Evolutionary conservation across 768 basidiomycete species (phyloP).

Genomic region (Boletus edulis): DNA sequence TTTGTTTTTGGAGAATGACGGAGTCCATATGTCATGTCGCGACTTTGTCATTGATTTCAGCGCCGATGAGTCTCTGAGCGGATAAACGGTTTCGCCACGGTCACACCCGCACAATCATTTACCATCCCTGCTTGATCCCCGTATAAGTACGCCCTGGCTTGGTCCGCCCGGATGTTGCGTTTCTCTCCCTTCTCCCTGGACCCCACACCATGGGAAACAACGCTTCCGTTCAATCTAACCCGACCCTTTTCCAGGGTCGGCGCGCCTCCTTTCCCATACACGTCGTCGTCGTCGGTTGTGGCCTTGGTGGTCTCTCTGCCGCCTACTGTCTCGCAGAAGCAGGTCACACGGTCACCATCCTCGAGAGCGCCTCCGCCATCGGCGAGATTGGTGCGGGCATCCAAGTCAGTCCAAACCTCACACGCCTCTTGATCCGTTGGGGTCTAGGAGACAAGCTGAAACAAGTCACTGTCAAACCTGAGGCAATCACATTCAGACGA

Average conservation of each 20-base stretch:
- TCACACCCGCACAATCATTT: background rate
- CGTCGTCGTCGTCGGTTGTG: slow-evolving; percentile 48
- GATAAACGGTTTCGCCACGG: background rate
- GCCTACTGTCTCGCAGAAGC: slow-evolving; percentile 44
- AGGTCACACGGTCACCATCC: slow-evolving; percentile 48
- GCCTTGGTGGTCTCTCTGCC: slow-evolving; percentile 48
- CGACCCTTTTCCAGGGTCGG: slow-evolving; percentile 22
- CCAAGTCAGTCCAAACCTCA: slow-evolving; percentile 43
- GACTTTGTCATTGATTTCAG: no score
- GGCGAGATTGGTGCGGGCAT: slow-evolving; percentile 54
- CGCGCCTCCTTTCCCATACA: slow-evolving; percentile 27
- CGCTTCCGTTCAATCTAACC: background rate
- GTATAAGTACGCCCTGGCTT: background rate
- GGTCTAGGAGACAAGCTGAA: slow-evolving; percentile 44
- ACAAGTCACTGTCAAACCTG: slow-evolving; percentile 37
- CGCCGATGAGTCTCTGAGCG: background rate
- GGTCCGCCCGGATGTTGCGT: background rate
- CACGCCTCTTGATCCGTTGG: slow-evolving; percentile 49
- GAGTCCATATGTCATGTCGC: no score
- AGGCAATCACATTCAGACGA: slow-evolving; percentile 39
- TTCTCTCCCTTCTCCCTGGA: background rate
- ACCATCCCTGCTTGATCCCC: background rate
- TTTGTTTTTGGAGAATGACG: slow-evolving; percentile 39
- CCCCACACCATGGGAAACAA: background rate
- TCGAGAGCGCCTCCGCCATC: slow-evolving; percentile 40